phyloP scores from a whole-genome alignment of 2,329 filamentous ascomycete species.

The Amphichorda felina region DNA sequence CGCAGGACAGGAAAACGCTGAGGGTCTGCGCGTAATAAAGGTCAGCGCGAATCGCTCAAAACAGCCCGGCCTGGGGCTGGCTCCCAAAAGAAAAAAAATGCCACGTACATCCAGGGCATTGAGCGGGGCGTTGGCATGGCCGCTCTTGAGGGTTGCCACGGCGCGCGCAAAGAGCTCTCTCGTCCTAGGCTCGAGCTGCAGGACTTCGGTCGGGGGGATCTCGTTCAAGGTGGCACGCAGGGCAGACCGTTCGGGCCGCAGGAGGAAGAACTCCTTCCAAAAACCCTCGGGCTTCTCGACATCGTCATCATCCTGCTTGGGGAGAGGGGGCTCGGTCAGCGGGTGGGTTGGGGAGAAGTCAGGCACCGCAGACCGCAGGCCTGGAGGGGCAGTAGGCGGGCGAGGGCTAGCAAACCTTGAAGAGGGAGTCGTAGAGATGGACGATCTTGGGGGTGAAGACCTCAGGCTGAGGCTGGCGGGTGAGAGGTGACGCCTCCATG shows the following conservation, averaged over 20 bases:
- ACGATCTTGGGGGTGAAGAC: constrained; percentile 92
- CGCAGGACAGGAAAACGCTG: constrained; percentile 71
- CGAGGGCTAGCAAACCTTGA: constrained; percentile 44
- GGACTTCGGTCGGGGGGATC: constrained; percentile 62
- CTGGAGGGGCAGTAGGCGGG: constrained; percentile 7
- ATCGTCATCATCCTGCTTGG: constrained; percentile 42
- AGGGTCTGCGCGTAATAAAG: constrained; percentile 58
- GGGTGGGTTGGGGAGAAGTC: constrained; percentile 1
- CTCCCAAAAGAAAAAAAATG: too few relatives aligned
- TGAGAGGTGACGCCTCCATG: constrained; percentile 89
- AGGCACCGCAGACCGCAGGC: constrained; percentile 9
- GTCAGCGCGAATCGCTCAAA: too few relatives aligned
- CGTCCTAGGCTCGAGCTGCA: constrained; percentile 66
- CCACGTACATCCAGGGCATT: constrained; percentile 80
- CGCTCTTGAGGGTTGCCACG: constrained; percentile 54
- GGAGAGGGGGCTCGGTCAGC: constrained; percentile 11
- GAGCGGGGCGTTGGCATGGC: constrained; percentile 50
- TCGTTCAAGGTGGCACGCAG: constrained; percentile 58
- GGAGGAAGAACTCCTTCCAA: constrained; percentile 91
- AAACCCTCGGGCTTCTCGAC: constrained; percentile 75
- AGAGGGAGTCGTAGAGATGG: constrained; percentile 74
- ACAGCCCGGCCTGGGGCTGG: background rate
- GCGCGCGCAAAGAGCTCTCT: constrained; percentile 68
- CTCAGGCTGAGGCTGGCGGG: constrained; percentile 81
- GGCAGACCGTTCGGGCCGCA: constrained; percentile 63